Evolutionary conservation across 129 eudicot species (phyloP), one percentile per base, ranked within the genome.

Genomic region (Flaveria trinervia): DNA sequence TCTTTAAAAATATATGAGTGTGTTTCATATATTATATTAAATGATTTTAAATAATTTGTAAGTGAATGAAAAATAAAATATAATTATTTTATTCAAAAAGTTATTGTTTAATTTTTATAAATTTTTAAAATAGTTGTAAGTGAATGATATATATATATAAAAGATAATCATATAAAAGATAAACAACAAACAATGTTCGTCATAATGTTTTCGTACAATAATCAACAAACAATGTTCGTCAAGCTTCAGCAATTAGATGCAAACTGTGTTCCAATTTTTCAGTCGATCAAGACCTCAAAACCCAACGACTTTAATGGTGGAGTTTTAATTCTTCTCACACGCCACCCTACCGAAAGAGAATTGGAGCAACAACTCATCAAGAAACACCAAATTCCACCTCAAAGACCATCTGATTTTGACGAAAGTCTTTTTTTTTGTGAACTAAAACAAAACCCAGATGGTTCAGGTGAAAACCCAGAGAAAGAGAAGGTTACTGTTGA

Each of bases 241-340:
- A 83, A 87, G 76, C 64, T 85, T 83, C 92, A 81, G 68, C 75
- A 81, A 62, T 43, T 86, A 57, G 92, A 90, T 14, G 14, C 68
- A 62, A 61, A 61, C 13, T 61, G 68, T 13, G 5, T 28, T 28
- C 44, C 68, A 28, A 62, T 62, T 62, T 13, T 28, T 9, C 43
- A 62, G 14, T 26, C 68, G 1, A 17, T 62, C 68, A 62, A 62
- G 17, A 5, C 44, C 68, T 5, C 43, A 13, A 26, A 62, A 62
- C 14, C 20, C 68, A 30, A 62, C 43, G 20, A 62, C 68, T 1
- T 62, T 14, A 28, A 62, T 62, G 68, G 43, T 28, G 43, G 43
- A 62, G 20, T 62, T 62, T 62, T 44, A 62, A 6, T 62, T 62
- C 14, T 18, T 12, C 68, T 13, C 43, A 8, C 68, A 62, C 68